phyloP scores from a whole-genome alignment of 257 asterid species.

The Capsicum rhomboideum region DNA sequence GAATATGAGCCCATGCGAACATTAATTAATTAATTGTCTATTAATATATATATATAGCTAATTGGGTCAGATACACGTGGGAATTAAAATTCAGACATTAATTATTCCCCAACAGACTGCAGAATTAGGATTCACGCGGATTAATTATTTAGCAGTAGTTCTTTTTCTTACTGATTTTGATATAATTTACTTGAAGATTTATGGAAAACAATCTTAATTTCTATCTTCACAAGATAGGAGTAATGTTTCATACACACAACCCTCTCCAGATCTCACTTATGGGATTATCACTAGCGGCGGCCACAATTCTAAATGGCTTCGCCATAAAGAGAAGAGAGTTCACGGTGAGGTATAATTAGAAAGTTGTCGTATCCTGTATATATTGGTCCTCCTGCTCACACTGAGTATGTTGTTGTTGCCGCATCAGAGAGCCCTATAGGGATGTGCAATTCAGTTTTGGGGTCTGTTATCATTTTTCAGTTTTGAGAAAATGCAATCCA shows the following conservation, averaged over 20 bases:
- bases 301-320: too few species aligned
- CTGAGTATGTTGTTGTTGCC: not conserved
- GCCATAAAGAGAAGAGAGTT: too few species aligned
- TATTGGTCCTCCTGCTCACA: not conserved
- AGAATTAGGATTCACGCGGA: not conserved
- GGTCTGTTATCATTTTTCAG: not conserved
- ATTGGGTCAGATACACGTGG: not conserved
- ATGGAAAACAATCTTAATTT: not conserved
- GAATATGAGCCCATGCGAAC: not conserved
- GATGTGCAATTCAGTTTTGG: not conserved
- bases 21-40: not conserved
- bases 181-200: not conserved
- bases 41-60: not conserved
- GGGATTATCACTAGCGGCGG: too few species aligned
- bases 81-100: not conserved
- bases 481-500: not conserved
- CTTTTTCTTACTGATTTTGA: too few species aligned
- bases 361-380: too few species aligned
- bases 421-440: not conserved
- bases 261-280: not conserved
- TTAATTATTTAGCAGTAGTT: too few species aligned
- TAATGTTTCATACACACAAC: not conserved
- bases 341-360: too few species aligned
- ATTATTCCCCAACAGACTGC: not conserved
- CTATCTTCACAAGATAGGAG: not conserved